Evolutionary conservation across 331 rosid species (phyloP), one percentile per base, ranked within the genome.

Genomic region (Quercus tomentella): DNA sequence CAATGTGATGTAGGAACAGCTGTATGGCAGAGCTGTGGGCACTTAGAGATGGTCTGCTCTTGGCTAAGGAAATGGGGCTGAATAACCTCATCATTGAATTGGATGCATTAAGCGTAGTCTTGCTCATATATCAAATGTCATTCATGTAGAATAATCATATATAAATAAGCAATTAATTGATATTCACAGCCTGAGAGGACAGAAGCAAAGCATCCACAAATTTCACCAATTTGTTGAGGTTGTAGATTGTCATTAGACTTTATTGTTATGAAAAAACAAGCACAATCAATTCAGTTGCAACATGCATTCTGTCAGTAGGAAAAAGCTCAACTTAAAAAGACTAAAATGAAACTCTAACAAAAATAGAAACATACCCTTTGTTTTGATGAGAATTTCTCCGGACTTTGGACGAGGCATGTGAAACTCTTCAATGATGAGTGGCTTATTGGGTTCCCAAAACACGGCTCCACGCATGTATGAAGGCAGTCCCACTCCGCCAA

Each of bases 391-490:
- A 73, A 91, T 43, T 85, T 94, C 98, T 22, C 97, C 97, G 30
- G 96, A 79, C 74, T 94, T 91, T 84, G 98, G 97, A 35, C 88
- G 92, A 72, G 97, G 97, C 56, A 95, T 93, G 70, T 78, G 91
- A 71, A 95, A 90, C 56, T 95, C 93, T 63, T 95, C 97, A 15
- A 95, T 79, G 74, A 96, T 84, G 45, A 95, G 92, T 54, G 97
- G 98, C 71, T 91, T 91, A 73, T 89, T 91, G 52, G 94, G 87
- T 78, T 95, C 98, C 87, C 94, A 81, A 81, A 70, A 87, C 60
- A 95, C 96, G 78, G 89, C 90, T 56, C 87, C 98, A 18, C 91
- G 94, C 98, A 95, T 95, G 86, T 71, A 91, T 7, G 96, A 94
- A 55, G 98, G 92, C 21, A 92, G 37, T 9, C 85, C 92, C 1